These are phyloP conservation scores for Gossypium schwendimanii DNA, from an alignment of 441 rosid genomes.

Conservation along the genomic window DNA sequence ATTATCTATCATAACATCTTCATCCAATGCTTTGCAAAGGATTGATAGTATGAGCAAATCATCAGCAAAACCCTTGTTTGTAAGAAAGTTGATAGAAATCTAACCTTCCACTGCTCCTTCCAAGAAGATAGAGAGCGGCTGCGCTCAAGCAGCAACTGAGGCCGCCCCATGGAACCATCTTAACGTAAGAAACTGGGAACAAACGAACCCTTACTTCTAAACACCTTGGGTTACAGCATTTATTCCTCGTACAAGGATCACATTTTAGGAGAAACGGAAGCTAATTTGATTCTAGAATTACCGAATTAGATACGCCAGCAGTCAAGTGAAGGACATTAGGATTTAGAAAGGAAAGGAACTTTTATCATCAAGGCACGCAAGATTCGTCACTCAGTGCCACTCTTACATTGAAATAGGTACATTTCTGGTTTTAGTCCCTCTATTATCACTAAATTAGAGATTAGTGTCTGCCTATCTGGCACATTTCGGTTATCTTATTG, in stretches of 20 bases:
- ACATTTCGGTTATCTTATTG: too few species aligned
- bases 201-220: slow-evolving; percentile 12
- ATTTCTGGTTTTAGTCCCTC: not conserved
- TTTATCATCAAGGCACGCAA: not conserved
- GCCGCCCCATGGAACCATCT: slow-evolving; percentile 84
- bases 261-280: not conserved
- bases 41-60: not conserved
- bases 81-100: not conserved
- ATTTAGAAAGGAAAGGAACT: not conserved
- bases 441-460: too few species aligned
- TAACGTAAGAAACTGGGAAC: slow-evolving; percentile 6
- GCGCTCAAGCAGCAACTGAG: slow-evolving; percentile 77
- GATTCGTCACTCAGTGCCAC: not conserved
- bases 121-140: slow-evolving; percentile 83
- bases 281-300: not conserved
- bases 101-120: slow-evolving; percentile 83
- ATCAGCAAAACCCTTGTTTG: not conserved
- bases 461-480: too few species aligned
- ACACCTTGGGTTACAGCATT: not conserved
- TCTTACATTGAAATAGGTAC: not conserved
- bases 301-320: not conserved
- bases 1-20: not conserved
- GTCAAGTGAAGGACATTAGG: not conserved
- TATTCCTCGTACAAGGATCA: not conserved
- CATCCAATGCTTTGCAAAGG: not conserved